phyloP scores from a whole-genome alignment of 192 early-diverging fungal genomes.

The Linnemannia schmuckeri region DNA sequence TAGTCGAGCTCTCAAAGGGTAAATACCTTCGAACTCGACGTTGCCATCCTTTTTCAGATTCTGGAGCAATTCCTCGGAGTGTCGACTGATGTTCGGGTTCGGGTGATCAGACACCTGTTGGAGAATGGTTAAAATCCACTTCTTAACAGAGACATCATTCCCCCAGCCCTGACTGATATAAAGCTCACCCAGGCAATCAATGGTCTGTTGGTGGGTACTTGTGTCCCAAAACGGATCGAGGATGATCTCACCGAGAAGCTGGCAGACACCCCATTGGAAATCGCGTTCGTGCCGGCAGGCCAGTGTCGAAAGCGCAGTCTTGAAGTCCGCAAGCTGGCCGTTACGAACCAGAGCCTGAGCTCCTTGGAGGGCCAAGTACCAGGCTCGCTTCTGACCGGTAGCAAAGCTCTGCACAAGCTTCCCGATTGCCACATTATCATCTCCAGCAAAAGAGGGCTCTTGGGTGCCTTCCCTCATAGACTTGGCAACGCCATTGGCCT shows the following conservation, averaged over 20 bases:
- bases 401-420: too few species aligned
- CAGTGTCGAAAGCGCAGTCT: background rate
- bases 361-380: background rate
- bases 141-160: too few species aligned
- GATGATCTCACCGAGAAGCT: background rate
- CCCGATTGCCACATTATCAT: too few species aligned
- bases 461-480: too few species aligned
- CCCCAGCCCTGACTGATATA: background rate
- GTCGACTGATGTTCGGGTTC: too few species aligned
- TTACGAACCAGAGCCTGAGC: background rate
- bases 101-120: too few species aligned
- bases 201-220: background rate
- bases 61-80: too few species aligned
- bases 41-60: too few species aligned
- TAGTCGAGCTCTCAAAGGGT: background rate
- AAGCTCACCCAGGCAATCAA: background rate
- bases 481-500: too few species aligned
- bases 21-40: too few species aligned
- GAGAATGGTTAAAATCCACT: too few species aligned
- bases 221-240: background rate
- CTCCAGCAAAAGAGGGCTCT: too few species aligned
- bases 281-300: background rate
- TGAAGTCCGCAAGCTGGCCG: background rate
- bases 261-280: background rate
- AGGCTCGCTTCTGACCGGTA: background rate